Conservation (phyloP, 2,329 filamentous ascomycete genomes). For the Periglandula ipomoeae region DNA sequence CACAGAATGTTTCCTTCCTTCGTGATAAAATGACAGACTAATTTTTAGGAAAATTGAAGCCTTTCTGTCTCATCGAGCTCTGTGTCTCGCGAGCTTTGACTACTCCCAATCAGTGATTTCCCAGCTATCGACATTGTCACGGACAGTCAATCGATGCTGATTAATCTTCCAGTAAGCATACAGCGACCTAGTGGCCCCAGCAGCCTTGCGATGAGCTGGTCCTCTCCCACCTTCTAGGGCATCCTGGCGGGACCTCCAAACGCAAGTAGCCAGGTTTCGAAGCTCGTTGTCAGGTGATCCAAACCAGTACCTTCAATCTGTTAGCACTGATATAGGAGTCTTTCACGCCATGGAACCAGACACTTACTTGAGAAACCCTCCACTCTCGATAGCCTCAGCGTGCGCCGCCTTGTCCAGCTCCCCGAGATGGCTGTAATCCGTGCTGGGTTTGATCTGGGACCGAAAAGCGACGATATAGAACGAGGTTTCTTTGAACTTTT, state of each 20-base stretch:
- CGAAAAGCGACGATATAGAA: conserved; percentile 86
- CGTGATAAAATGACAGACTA: no score
- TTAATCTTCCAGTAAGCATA: conserved; percentile 63
- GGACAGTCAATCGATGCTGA: conserved; percentile 58
- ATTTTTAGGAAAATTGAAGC: background rate
- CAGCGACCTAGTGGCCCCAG: conserved; percentile 51
- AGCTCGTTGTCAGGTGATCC: conserved; percentile 60
- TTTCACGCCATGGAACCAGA: background rate
- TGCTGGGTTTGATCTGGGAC: conserved; percentile 58
- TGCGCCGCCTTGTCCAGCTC: conserved; percentile 71
- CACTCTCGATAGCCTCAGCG: conserved; percentile 67
- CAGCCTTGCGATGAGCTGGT: conserved; percentile 55
- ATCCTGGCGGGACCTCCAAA: conserved; percentile 54
- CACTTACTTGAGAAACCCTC: conserved; percentile 69
- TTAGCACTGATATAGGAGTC: conserved; percentile 10
- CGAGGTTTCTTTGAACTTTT: conserved; percentile 47
- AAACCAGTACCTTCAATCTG: conserved; percentile 67
- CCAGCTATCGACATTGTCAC: conserved; percentile 56
- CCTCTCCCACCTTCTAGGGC: conserved; percentile 50
- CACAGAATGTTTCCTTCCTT: background rate
- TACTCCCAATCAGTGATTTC: conserved; percentile 47
- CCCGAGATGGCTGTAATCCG: conserved; percentile 59
- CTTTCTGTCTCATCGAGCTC: no score
- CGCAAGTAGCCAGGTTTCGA: conserved; percentile 73
- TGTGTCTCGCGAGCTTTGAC: background rate